phyloP scores from a whole-genome alignment of 2,329 filamentous ascomycete species.

The Drechslerella dactyloides region DNA sequence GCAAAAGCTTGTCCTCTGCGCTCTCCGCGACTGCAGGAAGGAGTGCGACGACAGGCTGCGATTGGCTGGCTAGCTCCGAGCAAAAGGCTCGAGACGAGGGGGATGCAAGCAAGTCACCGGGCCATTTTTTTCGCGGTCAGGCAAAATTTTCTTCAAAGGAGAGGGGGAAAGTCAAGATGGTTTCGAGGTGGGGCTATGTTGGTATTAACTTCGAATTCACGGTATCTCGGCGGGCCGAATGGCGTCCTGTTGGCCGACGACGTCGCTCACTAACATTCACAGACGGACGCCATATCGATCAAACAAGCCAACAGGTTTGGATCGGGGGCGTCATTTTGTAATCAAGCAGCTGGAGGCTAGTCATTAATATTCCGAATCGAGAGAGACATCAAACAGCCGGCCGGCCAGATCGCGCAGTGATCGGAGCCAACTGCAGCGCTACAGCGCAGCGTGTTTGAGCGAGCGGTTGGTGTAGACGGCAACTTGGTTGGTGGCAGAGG shows the following conservation, averaged over 20 bases:
- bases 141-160: slow-evolving; percentile 6
- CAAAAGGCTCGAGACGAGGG: slow-evolving; percentile 38
- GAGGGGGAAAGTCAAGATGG: too few relatives aligned
- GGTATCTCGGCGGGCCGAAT: not conserved
- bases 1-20: not conserved
- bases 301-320: too few relatives aligned
- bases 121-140: slow-evolving; percentile 14
- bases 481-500: too few relatives aligned
- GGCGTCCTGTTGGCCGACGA: not conserved
- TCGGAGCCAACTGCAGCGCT: not conserved
- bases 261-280: not conserved
- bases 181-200: not conserved
- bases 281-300: too few relatives aligned
- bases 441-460: not conserved
- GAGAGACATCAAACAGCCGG: not conserved
- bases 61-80: slow-evolving; percentile 48
- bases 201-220: not conserved
- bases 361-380: slow-evolving; percentile 7
- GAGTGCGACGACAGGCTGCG: not conserved
- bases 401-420: not conserved
- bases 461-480: too few relatives aligned
- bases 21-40: not conserved
- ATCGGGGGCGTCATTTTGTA: too few relatives aligned
- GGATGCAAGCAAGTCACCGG: slow-evolving; percentile 32
- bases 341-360: not conserved